Base-by-base conservation (phyloP, 1,284 basidiomycete genomes). In the Sporisorium exsertum region DNA sequence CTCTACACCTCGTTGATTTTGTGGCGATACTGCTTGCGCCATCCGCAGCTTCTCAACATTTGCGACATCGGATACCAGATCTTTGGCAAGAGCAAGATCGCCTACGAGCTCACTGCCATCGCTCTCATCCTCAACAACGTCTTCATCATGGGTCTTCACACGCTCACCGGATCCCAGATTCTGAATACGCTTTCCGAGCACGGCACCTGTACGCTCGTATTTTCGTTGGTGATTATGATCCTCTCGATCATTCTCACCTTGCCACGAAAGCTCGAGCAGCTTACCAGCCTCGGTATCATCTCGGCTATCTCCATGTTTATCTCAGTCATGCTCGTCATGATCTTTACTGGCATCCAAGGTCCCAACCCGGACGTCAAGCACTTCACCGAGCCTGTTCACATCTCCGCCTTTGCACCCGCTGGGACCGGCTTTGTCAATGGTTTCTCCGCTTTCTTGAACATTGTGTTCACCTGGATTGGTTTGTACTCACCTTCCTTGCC, bases 41-140 rank as follows among this genome's bases (percentile, higher is more conserved):
- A 91, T 67, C 90, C 90, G 0, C 69, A 77, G 3, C 57, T 79
- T 13, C 87, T 88, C n/a, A 89, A 91, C 76, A 89, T 91, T 29
- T 90, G 89, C 80, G 91, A 91, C 73, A 89, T 91, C 33, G 90
- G 90, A 3, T 87, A 87, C 32, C 86, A 88, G 42, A 87, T 91
- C 45, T 89, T 88, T 68, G 88, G 88, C 32, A 87, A 87, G 43
- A 87, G 87, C 3, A 75, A 87, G 54, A 68, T 87, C 42, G 89
- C 88, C 8, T 90, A 89, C 83, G 88, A 88, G 56, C 80, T 88
- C 26, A 78, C 80, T 2, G 80, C 75, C 2, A 33, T 78, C 27
- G 73, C 75, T 1, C 77, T 84, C 3, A 50, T 79, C 16, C 72
- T 81, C 64, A 84, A 84, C 80, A 83, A 83, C 37, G 72, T 81